These are phyloP conservation scores for Effrenium voratum DNA, from an alignment of 73 alveolate genomes.

Conservation along the genomic window DNA sequence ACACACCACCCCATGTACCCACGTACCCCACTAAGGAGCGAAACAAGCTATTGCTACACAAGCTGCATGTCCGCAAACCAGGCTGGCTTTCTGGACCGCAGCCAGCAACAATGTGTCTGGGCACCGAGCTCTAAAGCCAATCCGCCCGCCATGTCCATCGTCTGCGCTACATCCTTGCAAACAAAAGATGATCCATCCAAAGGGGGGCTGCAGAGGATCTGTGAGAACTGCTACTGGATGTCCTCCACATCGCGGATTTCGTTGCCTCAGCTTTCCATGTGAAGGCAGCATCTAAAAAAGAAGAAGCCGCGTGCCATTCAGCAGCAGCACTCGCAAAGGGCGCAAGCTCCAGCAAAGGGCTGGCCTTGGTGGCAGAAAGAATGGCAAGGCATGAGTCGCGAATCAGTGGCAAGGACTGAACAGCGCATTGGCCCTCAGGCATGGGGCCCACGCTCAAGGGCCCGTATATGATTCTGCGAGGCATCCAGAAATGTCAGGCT, in stretches of 20 bases:
- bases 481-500: slow-evolving; percentile 86
- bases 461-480: slow-evolving; percentile 67
- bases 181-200: background rate
- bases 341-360: slow-evolving; percentile 72
- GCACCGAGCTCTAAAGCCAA: slow-evolving; percentile 66
- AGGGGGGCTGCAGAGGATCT: background rate
- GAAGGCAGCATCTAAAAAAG: background rate
- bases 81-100: no score
- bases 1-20: no score
- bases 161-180: slow-evolving; percentile 61
- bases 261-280: slow-evolving; percentile 18
- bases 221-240: background rate
- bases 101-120: no score
- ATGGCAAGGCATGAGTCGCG: background rate
- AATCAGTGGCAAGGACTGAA: background rate
- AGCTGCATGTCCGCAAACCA: no score
- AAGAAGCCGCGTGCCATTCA: slow-evolving; percentile 4
- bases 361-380: slow-evolving; percentile 12
- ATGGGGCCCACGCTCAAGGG: no score
- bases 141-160: slow-evolving; percentile 86
- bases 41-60: no score
- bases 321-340: slow-evolving; percentile 63
- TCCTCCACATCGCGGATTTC: slow-evolving; percentile 73
- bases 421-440: background rate
- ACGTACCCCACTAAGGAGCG: no score